Conservation (phyloP, 495 filamentous ascomycete species). For the Neurospora tetraspora region DNA sequence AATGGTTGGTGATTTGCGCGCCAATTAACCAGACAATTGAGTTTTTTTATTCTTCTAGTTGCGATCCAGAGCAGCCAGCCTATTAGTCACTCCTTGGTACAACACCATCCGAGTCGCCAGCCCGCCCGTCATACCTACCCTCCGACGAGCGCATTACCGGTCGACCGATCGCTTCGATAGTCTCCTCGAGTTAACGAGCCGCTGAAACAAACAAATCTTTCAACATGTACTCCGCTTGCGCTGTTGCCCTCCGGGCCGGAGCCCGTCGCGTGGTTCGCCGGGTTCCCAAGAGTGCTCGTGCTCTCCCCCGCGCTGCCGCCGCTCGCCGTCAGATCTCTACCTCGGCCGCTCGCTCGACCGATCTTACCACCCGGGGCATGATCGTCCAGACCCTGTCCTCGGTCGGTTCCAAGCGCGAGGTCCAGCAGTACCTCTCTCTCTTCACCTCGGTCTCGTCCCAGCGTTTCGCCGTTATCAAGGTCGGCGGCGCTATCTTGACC, state of each 20-base stretch:
- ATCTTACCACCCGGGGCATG: conserved; percentile 64
- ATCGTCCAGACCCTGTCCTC: conserved; percentile 92
- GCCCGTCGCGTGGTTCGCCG: conserved; percentile 33
- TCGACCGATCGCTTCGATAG: background rate
- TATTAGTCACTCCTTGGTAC: background rate
- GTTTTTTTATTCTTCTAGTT: background rate
- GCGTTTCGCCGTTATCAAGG: conserved; percentile 98
- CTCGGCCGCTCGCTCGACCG: conserved; percentile 28
- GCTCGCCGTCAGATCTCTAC: conserved; percentile 20
- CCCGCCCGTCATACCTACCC: background rate
- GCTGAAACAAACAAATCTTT: background rate
- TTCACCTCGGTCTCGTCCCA: conserved; percentile 96
- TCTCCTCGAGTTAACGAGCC: background rate
- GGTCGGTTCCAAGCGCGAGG: conserved; percentile 93
- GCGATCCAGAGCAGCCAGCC: background rate
- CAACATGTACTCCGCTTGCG: conserved; percentile 26
- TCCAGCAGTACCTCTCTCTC: conserved; percentile 95
- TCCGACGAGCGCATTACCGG: background rate
- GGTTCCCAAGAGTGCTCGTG: conserved; percentile 18
- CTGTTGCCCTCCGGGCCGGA: conserved; percentile 33
- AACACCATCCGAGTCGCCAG: background rate
- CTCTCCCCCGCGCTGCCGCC: conserved; percentile 14
- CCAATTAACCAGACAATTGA: conserved; percentile 12
- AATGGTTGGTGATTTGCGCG: conserved; percentile 14
- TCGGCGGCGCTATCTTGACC: conserved; percentile 93